Base-by-base conservation (phyloP, 768 basidiomycete species). In the Polyporus arcularius region DNA sequence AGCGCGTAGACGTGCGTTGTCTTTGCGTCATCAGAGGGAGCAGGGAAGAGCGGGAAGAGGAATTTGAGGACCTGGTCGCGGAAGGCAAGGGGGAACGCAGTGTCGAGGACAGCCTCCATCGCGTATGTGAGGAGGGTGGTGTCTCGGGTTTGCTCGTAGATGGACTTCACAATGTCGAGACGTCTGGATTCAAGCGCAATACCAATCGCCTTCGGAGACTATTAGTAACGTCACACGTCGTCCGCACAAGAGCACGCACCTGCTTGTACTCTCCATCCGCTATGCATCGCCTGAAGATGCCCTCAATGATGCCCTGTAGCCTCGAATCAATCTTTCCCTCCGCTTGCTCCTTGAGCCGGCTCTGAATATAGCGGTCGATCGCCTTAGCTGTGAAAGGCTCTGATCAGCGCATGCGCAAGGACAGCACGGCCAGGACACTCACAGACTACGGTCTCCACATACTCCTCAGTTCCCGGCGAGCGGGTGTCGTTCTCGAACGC, bases 361-460 rank as follows among this genome's bases (percentile, higher is more conserved):
- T 77, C 54, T 84, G 76, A 64, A 98, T 92, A 69, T 97, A 98
- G 57, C 88, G 84, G 82, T 99, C 97, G 68, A 99, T 94, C 54
- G 95, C 95, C 72, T 93, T 96, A 68, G 97, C 96, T 97, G 55
- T 35, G 42, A 45, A 16, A 16, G 10, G 12, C 21, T 14, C 46
- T 35, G 5, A 28, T 48, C 6, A 48, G 46, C 11, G 9, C 26
- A 26, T 14, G 7, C 12, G 35, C 7, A 26, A 4, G 41, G 54
- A 7, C 45, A 32, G 38, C 14, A 14, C n/a, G 38, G 55, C 39
- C 2, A 31, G n/a, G 39, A 55, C 41, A 87, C 94, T 72, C 70
- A 97, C 95, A 94, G 52, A 96, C 85, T 65, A 98, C 87, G 10
- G 96, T 98, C 76, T 98, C 95, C 10, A 94, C 85, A 73, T 92